Conservation (phyloP, 805 yeast genomes). For the Starmerella stellata region DNA sequence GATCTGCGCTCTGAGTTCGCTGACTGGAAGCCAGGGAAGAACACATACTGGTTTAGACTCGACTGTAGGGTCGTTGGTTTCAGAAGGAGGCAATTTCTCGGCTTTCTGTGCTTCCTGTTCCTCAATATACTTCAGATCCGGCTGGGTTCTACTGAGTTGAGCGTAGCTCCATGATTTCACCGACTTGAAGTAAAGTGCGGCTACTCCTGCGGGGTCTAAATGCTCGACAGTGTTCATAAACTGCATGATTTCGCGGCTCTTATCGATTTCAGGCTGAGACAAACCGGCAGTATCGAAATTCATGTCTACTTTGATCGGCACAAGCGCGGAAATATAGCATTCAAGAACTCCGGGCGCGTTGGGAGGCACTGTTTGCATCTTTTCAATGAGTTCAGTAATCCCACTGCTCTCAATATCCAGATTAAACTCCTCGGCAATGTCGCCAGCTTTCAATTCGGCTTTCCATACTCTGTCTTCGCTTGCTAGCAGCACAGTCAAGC, state of each 20-base stretch:
- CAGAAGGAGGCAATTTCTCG: not conserved
- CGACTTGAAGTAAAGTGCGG: not conserved
- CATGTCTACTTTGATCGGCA: not conserved
- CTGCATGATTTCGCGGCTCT: not conserved
- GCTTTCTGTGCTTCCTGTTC: not conserved
- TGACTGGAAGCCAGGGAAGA: constrained; percentile 37
- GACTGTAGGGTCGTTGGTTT: not conserved
- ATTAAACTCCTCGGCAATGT: not conserved
- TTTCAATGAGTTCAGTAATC: not conserved
- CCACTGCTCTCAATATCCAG: not conserved
- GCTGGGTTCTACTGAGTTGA: constrained; percentile 61
- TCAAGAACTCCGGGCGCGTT: not conserved
- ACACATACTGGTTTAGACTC: constrained; percentile 37
- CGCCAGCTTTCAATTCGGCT: not conserved
- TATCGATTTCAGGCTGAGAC: not conserved
- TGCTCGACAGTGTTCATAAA: not conserved
- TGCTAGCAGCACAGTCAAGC: not conserved
- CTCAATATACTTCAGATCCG: constrained; percentile 34
- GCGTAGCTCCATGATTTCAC: constrained; percentile 48
- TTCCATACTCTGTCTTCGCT: not conserved
- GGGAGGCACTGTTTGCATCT: not conserved
- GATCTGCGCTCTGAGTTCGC: constrained; percentile 32
- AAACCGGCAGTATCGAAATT: not conserved
- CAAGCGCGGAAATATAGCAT: not conserved
- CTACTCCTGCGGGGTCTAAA: constrained; percentile 3